Base-by-base conservation (phyloP, 257 asterid species). In the Solanum infundibuliforme region DNA sequence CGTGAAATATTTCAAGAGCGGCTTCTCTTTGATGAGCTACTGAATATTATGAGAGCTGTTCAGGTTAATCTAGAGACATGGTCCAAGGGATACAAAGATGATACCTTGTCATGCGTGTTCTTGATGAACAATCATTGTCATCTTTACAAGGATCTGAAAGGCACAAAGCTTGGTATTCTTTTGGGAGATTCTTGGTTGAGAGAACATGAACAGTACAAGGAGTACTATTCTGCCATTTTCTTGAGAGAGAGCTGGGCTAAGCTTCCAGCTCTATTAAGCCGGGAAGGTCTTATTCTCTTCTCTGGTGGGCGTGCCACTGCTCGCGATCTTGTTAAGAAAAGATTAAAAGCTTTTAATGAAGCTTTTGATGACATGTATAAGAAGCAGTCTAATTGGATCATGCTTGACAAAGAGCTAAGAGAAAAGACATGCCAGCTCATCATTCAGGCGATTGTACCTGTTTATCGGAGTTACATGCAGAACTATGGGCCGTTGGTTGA, bases 381-480 rank as follows among this genome's bases (percentile, higher is more conserved):
- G 95, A 92, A 90, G 89, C 99, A 96, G 83, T 89, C 94, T 12
- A 90, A 48, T 41, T 94, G 94, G 94, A 90, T 94, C 20, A 88
- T 96, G 25, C 46, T 90, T 39, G 99, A 96, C 89, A 93, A 91
- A 65, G 99, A 93, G 71, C 48, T 95, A 58, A 89, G 96, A 85
- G 96, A 94, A 88, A 94, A 92, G 93, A 89, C 92, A 5, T 58
- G 93, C 41, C 97, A 92, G 89, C 91, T 87, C 41, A 92, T 93
- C 62, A 91, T 90, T 34, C 98, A 96, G 90, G 91, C 98, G 2
- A 88, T 94, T 9, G 98, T 96, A 62, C 99, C 99, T 14, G 98
- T 96, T 39, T 96, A 95, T 29, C 95, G 98, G 12, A 95, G 98
- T 93, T 96, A 94, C 93, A 94, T 96, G 98, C 98, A 95, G 90